These are phyloP conservation scores for Candida suzukii DNA, from an alignment of 805 yeast genomes.

Conservation along the genomic window DNA sequence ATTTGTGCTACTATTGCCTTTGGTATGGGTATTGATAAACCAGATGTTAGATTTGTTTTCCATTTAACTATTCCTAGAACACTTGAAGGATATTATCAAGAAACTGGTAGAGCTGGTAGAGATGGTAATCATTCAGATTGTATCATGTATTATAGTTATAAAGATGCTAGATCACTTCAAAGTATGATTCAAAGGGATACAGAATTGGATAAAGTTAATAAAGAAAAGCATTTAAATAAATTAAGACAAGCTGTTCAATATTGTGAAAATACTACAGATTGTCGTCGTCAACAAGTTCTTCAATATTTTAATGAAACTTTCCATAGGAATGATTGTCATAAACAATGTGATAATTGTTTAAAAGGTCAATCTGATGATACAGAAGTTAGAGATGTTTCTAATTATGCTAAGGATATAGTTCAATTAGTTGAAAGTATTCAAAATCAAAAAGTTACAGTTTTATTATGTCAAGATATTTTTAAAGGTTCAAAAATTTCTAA, in stretches of 20 bases:
- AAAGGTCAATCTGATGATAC: constrained; percentile 32
- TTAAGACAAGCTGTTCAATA: constrained; percentile 81
- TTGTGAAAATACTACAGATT: constrained; percentile 86
- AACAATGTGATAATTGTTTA: constrained; percentile 83
- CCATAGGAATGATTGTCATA: constrained; percentile 54
- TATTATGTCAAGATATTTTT: constrained; percentile 77
- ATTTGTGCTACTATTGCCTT: constrained; percentile 97
- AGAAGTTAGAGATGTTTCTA: constrained; percentile 62
- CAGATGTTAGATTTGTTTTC: constrained; percentile 87
- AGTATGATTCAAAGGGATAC: constrained; percentile 71
- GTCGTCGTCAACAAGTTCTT: constrained; percentile 82
- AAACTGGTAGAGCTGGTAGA: constrained; percentile 97
- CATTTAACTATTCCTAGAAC: constrained; percentile 86
- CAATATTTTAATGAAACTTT: constrained; percentile 87
- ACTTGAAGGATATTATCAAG: constrained; percentile 95
- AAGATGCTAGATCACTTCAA: constrained; percentile 73
- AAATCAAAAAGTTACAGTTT: constrained; percentile 57
- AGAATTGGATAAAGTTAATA: constrained; percentile 53
- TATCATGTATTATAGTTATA: constrained; percentile 70
- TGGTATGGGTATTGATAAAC: constrained; percentile 98
- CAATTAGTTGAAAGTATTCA: constrained; percentile 51
- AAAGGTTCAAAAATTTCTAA: constrained; percentile 65
- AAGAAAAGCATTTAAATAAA: constrained; percentile 71
- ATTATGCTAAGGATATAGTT: constrained; percentile 51
- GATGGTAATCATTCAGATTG: constrained; percentile 84